Percentiles rank a stretch among this genome's conserved stretches.
These are phyloP conservation scores for Fragilaria crotonensis DNA, from an alignment of 108 stramenopile genomes.

Conservation along the genomic window DNA sequence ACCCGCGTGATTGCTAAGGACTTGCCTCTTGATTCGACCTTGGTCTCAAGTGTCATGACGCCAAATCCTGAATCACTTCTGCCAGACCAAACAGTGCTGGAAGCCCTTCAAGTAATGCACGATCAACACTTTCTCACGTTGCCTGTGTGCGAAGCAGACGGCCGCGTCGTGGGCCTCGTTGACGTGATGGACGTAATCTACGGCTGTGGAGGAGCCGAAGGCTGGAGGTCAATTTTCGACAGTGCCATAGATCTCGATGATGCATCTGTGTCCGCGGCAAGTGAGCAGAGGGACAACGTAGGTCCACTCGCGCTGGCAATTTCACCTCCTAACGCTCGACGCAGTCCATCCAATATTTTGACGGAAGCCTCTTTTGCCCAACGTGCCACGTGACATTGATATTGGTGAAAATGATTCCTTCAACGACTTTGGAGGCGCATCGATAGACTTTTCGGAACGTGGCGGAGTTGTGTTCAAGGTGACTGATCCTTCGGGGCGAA, in stretches of 20 bases:
- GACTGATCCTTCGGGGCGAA: slow-evolving; percentile 62
- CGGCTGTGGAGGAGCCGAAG: slow-evolving; percentile 64
- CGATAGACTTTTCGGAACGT: too few species aligned
- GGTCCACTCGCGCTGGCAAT: too few species aligned
- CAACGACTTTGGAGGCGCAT: too few species aligned
- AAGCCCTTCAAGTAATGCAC: slow-evolving; percentile 92
- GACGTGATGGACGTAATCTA: slow-evolving; percentile 93
- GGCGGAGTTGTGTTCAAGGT: slow-evolving; percentile 70
- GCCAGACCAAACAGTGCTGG: slow-evolving; percentile 84
- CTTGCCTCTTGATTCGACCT: slow-evolving; percentile 61
- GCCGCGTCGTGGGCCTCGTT: slow-evolving; percentile 87
- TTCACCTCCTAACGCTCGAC: too few species aligned
- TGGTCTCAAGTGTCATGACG: slow-evolving; percentile 85
- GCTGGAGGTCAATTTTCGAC: slow-evolving; percentile 77
- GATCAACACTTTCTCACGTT: slow-evolving; percentile 92
- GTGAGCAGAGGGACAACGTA: too few species aligned
- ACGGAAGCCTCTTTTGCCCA: too few species aligned
- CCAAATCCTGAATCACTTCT: slow-evolving; percentile 87
- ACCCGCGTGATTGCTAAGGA: slow-evolving; percentile 84
- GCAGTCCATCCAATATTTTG: too few species aligned
- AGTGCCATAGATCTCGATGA: slow-evolving; percentile 68
- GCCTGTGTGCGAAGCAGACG: slow-evolving; percentile 78
- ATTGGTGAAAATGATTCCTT: too few species aligned
- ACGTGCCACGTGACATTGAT: too few species aligned
- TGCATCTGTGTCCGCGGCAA: slow-evolving; percentile 26